Evolutionary conservation across 805 yeast genomes (phyloP).

Genomic region (Candida taoyuanica): DNA sequence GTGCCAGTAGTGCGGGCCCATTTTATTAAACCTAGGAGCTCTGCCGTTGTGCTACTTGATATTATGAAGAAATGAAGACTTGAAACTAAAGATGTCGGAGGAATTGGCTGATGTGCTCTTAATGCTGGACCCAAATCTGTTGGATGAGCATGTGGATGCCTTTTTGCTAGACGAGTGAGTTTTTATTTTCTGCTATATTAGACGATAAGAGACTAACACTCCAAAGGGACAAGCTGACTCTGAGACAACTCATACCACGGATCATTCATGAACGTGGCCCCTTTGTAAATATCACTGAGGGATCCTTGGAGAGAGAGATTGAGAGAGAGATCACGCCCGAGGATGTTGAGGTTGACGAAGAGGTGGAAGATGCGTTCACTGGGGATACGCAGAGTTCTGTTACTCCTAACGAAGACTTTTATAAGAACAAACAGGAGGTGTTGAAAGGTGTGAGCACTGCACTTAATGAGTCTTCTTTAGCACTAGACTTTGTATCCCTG

Average conservation of each 20-base stretch:
- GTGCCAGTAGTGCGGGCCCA: not conserved
- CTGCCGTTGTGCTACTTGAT: not conserved
- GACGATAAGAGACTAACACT: not conserved
- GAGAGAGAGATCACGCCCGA: slow-evolving; percentile 14
- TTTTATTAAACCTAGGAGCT: not conserved
- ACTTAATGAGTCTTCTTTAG: slow-evolving; percentile 81
- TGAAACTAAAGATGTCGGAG: slow-evolving; percentile 5
- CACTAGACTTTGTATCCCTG: slow-evolving; percentile 82
- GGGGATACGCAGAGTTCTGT: slow-evolving; percentile 15
- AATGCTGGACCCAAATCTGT: slow-evolving; percentile 22
- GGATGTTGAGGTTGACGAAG: slow-evolving; percentile 7
- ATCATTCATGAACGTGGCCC: slow-evolving; percentile 55
- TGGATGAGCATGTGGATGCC: slow-evolving; percentile 25
- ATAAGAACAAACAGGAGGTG: slow-evolving; percentile 48
- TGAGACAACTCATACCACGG: slow-evolving; percentile 54
- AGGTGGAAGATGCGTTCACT: slow-evolving; percentile 9
- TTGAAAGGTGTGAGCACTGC: slow-evolving; percentile 56
- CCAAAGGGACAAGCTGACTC: slow-evolving; percentile 32
- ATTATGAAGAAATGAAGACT: no score
- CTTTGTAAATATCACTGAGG: slow-evolving; percentile 54
- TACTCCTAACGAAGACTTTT: slow-evolving; percentile 40
- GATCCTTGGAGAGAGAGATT: slow-evolving; percentile 29
- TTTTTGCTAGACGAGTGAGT: slow-evolving; percentile 24
- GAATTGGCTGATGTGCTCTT: slow-evolving; percentile 16
- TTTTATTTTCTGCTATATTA: no score